Base-by-base conservation (phyloP, 176 grass and related monocot species). In the Alloteropsis semialata region DNA sequence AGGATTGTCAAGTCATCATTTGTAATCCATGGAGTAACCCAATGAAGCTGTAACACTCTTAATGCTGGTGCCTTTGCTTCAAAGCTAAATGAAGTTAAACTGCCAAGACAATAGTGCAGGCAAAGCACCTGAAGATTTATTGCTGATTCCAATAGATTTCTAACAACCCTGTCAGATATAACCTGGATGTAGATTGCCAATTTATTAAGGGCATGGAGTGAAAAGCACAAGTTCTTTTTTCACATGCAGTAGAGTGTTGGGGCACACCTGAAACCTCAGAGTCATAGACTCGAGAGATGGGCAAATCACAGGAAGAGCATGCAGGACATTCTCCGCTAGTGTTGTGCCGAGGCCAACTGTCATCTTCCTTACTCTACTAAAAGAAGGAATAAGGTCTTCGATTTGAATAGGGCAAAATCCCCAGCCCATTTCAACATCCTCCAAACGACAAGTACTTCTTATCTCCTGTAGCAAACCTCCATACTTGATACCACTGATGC, bases 11-110 rank as follows among this genome's bases (percentile, higher is more conserved):
- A 77, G 51, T 94, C 91, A 73, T 84, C 55, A 43, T 97, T 92
- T 90, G 94, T 94, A 66, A 97, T 90, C 91, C 94, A 92, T 76
- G 82, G 86, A 80, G 87, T 71, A 67, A 94, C 89, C 91, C 94
- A 90, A 59, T 90, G 87, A 34, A 97, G 87, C 74, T 69, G 74
- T 53, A 97, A 86, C 69, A 89, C 51, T 71, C 82, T 81, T 85
- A 89, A 53, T 0, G 71, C 11, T 2, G 62, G 71, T 63, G 77
- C 63, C 74, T 46, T 84, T 16, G 53, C 59, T 59, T 80, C 75
- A 78, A 91, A 88, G 65, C 81, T 81, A 61, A 78, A 86, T 51
- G 89, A 93, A 73, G 82, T 97, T 37, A 91, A 87, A 79, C 59
- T 75, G 1, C 94, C 87, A 69, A 97, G 63, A 79, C 91, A 97